These are phyloP conservation scores for Aspergillus ellipticus DNA, from an alignment of 495 filamentous ascomycete genomes.

Conservation along the genomic window DNA sequence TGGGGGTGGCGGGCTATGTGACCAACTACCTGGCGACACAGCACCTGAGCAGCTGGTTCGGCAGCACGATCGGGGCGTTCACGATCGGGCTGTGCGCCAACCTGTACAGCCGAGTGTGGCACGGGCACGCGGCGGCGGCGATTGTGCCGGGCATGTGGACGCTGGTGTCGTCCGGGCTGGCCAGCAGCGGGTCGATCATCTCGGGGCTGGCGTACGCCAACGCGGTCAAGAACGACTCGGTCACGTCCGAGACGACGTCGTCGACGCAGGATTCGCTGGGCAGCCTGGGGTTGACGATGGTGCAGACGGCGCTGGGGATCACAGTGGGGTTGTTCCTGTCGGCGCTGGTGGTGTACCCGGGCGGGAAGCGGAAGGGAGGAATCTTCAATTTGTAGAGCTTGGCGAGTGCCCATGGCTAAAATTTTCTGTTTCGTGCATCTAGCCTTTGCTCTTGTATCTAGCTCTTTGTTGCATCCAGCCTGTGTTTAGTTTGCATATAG, in stretches of 20 bases:
- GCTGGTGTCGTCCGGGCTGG: slow-evolving; percentile 84
- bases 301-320: slow-evolving; percentile 93
- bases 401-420: too few species aligned
- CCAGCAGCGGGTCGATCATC: slow-evolving; percentile 75
- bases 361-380: slow-evolving; percentile 82
- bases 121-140: slow-evolving; percentile 83
- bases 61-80: slow-evolving; percentile 81
- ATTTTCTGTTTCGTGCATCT: too few species aligned
- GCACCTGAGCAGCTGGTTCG: slow-evolving; percentile 69
- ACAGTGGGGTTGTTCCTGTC: slow-evolving; percentile 86
- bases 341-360: slow-evolving; percentile 80
- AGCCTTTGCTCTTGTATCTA: too few species aligned
- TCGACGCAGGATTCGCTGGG: slow-evolving; percentile 53
- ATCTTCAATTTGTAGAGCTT: slow-evolving; percentile 83
- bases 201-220: slow-evolving; percentile 80
- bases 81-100: slow-evolving; percentile 84
- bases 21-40: slow-evolving; percentile 76
- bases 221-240: slow-evolving; percentile 56
- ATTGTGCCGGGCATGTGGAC: slow-evolving; percentile 92
- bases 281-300: slow-evolving; percentile 78
- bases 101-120: slow-evolving; percentile 74
- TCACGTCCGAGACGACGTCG: slow-evolving; percentile 35
- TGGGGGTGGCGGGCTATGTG: slow-evolving; percentile 75
- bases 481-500: too few species aligned
- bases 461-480: too few species aligned